Base-by-base conservation (phyloP, 208 protist species). In the Herpetomonas tarakana region DNA sequence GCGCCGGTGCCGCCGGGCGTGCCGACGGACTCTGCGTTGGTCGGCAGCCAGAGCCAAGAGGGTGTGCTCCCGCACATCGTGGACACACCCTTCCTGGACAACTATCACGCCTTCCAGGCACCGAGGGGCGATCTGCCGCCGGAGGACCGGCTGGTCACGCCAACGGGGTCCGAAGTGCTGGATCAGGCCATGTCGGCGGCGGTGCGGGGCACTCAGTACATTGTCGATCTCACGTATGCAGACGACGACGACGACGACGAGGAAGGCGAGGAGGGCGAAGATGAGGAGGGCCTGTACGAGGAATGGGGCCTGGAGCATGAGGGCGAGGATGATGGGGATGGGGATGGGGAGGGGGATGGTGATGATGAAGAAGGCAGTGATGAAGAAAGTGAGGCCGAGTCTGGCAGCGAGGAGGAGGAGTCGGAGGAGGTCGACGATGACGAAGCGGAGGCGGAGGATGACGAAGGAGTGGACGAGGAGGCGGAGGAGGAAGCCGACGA, bases 281-380 rank as follows among this genome's bases (percentile, higher is more conserved):
- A 56, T 26, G 49, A 55, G 3, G 45, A 3, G 26, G 28, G 41
- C 12, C 26, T 28, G 35, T 35, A 26, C 27, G 45, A 47, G 6
- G 58, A 62, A 1, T 58, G 53, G 39, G 39, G 29, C 35, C 16
- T 22, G 1, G 30, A 44, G 30, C 19, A 28, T 7, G 38, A 26
- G 27, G 59, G 19, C 21, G 49, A 38, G 2, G 54, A 56, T 7
- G 52, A 62, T 2, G 31, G 4, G 1, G 19, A 61, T 39, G 54
- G 53, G 24, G 30, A 35, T 2, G 52, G 50, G 31, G 54, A 63
- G 35, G 67, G 61, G 16, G 72, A 56, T 1, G 41, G 65, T 3
- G 75, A 72, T 3, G 64, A 66, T 9, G 63, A 68, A 28, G 66
- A 68, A 4, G 69, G 35, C 9, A 14, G 58, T 26, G 6, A 53